Conservation (phyloP, 352 stramenopile species). For the Pythium oligandrum region DNA sequence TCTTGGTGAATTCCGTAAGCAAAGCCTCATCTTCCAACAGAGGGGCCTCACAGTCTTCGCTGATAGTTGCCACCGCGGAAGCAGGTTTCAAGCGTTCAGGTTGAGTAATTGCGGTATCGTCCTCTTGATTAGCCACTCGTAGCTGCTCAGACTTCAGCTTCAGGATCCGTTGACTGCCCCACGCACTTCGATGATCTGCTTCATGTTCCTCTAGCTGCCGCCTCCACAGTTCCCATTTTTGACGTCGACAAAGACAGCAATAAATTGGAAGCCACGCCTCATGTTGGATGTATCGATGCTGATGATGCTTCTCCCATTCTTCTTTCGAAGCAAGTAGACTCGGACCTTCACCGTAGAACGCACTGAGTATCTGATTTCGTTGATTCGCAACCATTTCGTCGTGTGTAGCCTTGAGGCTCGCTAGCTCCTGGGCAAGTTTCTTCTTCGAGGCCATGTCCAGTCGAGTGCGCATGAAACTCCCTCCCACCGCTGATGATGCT, state of each 20-base stretch:
- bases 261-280: slow-evolving; percentile 23
- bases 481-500: slow-evolving; percentile 8
- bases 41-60: neutral
- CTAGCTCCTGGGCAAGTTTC: slow-evolving; percentile 50
- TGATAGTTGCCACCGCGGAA: neutral
- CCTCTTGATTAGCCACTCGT: slow-evolving; percentile 13
- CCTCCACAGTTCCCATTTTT: slow-evolving; percentile 56
- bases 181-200: slow-evolving; percentile 32
- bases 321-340: slow-evolving; percentile 32
- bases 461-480: slow-evolving; percentile 30
- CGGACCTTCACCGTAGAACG: slow-evolving; percentile 15
- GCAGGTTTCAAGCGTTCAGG: neutral
- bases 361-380: slow-evolving; percentile 13
- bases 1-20: neutral
- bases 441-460: slow-evolving; percentile 54
- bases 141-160: slow-evolving; percentile 50
- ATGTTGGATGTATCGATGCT: slow-evolving; percentile 56
- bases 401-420: slow-evolving; percentile 33
- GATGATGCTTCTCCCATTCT: slow-evolving; percentile 66
- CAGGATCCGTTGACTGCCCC: slow-evolving; percentile 24
- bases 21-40: neutral
- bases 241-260: slow-evolving; percentile 57
- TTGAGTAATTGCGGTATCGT: slow-evolving; percentile 1
- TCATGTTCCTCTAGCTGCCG: slow-evolving; percentile 42
- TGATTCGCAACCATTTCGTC: slow-evolving; percentile 23